A percentile compares a stretch with the other conserved stretches of the same genome.
These are phyloP conservation scores for Mycena latifolia DNA, from an alignment of 768 basidiomycete species.

Conservation along the genomic window DNA sequence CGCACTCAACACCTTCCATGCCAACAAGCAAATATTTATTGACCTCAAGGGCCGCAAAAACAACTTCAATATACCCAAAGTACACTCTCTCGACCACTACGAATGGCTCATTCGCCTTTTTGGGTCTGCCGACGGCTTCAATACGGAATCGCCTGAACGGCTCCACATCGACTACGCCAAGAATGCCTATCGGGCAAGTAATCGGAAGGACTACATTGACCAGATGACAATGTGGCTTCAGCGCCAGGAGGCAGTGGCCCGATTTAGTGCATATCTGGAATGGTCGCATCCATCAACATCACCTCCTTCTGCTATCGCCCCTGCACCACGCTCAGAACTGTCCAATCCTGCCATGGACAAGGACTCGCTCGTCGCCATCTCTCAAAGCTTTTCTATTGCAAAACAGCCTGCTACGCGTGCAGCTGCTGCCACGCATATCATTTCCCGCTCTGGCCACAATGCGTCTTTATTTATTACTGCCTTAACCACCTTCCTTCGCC, in stretches of 20 bases:
- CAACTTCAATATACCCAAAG: conserved; percentile 52
- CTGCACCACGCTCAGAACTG: too few relatives aligned
- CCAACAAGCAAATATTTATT: conserved; percentile 43
- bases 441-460: not conserved
- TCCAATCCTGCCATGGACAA: not conserved
- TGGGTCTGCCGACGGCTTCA: conserved; percentile 43
- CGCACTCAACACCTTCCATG: conserved; percentile 40
- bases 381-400: not conserved
- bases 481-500: not conserved
- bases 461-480: not conserved
- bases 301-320: not conserved
- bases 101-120: conserved; percentile 36
- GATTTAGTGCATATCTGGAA: not conserved
- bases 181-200: conserved; percentile 39
- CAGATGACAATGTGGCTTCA: conserved; percentile 53
- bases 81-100: conserved; percentile 46
- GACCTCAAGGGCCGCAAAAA: conserved; percentile 31
- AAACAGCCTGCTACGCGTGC: not conserved
- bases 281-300: not conserved
- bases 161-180: conserved; percentile 40
- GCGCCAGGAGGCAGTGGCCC: conserved; percentile 41
- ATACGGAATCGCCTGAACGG: conserved; percentile 41
- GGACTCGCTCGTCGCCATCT: not conserved
- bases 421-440: not conserved
- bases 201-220: conserved; percentile 39